Evolutionary conservation across 345 rosid genomes (phyloP), one percentile per base, ranked within the genome.

Genomic region (Noccaea caerulescens): DNA sequence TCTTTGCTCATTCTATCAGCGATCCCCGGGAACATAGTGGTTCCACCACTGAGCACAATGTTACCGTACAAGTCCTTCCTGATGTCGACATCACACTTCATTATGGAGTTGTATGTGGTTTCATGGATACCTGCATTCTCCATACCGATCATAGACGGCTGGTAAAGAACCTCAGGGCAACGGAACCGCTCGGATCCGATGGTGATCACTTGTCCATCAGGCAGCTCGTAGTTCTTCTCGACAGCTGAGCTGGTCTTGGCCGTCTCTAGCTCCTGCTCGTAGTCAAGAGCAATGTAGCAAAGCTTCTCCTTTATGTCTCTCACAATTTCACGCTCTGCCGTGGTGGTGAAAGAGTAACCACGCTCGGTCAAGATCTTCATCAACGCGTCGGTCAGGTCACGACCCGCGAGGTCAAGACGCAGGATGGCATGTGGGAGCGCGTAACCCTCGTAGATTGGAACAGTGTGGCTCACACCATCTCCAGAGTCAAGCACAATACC

Each of bases 231-330:
- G 86, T 86, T 89, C 86, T 88, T 93, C 82, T 93, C 93, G 16
- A 93, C 93, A 8, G 93, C 7, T 12, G 96, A 90, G 84, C 90
- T 84, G 14, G 93, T 83, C 77, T 90, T 90, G 60, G 97, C 72
- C 7, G 89, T 90, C 87, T 93, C 97, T 3, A 93, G 88, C 86
- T 90, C 98, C 49, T 93, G 96, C 79, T 93, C 97, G 4, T 80
- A 93, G 82, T 93, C 98, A 5, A 90, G 88, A 64, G 98, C 93
- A 60, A 90, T 87, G 80, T 93, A 93, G 52, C 93, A 79, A 9
- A 93, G 84, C 81, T 93, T 93, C 76, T 93, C 98, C 86, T 93
- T 93, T 77, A 93, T 87, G 82, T 93, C 97, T 71, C 98, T 88
- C 53, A 92, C 97, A 20, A 92, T 92, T 85, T 92, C 98, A 39